Evolutionary conservation across 1,139 yeast genomes (phyloP).

Genomic region (Debaryomycetaceae sp.): DNA sequence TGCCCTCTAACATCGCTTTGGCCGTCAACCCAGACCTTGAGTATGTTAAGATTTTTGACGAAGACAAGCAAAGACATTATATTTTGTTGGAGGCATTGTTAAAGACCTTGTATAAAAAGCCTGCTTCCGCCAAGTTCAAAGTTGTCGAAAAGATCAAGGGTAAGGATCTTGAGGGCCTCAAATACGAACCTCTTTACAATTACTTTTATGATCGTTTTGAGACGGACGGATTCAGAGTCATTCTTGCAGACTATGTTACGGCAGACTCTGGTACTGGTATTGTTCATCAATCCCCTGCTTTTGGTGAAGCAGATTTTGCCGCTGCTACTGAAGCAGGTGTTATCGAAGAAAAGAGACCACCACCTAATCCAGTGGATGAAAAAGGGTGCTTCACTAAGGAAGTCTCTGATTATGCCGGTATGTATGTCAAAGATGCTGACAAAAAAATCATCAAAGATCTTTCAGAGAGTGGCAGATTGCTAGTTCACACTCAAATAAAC

Average conservation of each 20-base stretch:
- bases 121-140: constrained; percentile 83
- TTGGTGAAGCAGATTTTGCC: constrained; percentile 97
- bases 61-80: constrained; percentile 74
- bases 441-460: constrained; percentile 80
- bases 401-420: constrained; percentile 73
- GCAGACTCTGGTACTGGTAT: constrained; percentile 98
- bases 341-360: constrained; percentile 60
- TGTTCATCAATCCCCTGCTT: constrained; percentile 97
- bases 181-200: constrained; percentile 79
- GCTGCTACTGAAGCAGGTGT: constrained; percentile 77
- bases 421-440: constrained; percentile 95
- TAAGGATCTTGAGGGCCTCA: constrained; percentile 69
- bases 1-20: constrained; percentile 89
- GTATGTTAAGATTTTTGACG: constrained; percentile 88
- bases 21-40: constrained; percentile 91
- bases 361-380: constrained; percentile 96
- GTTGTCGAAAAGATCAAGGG: constrained; percentile 79
- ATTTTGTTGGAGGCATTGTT: constrained; percentile 80
- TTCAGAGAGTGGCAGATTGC: constrained; percentile 71
- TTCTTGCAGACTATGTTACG: constrained; percentile 80
- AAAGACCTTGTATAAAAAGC: constrained; percentile 86
- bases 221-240: constrained; percentile 77
- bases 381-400: constrained; percentile 75
- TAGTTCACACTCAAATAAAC: constrained; percentile 77
- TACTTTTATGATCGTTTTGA: constrained; percentile 74